Conservation (phyloP, 352 stramenopile genomes). For the Pythium guiyangense region DNA sequence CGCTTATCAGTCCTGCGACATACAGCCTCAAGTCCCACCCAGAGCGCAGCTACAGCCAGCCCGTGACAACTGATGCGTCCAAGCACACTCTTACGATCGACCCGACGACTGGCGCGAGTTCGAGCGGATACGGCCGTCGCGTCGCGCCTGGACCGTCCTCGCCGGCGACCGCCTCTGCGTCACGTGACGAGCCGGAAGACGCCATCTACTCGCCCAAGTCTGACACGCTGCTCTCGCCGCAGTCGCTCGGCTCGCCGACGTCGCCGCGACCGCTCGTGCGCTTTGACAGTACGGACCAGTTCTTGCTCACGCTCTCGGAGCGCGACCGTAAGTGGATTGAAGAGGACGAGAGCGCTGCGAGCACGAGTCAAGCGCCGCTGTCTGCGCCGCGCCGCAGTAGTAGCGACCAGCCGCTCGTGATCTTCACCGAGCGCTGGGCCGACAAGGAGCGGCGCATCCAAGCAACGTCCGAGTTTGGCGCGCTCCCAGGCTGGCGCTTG, state of each 20-base stretch:
- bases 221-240: slow-evolving; percentile 44
- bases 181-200: slow-evolving; percentile 10
- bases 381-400: slow-evolving; percentile 8
- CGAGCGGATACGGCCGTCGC: slow-evolving; percentile 4
- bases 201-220: slow-evolving; percentile 58
- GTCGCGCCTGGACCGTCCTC: slow-evolving; percentile 4
- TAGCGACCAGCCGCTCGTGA: slow-evolving; percentile 51
- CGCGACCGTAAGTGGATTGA: slow-evolving; percentile 63
- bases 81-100: slow-evolving; percentile 50
- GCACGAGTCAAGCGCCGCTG: slow-evolving; percentile 9
- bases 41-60: slow-evolving; percentile 38
- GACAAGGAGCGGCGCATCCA: slow-evolving; percentile 93
- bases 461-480: slow-evolving; percentile 79
- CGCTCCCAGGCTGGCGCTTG: slow-evolving; percentile 86
- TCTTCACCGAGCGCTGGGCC: slow-evolving; percentile 95
- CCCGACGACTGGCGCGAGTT: slow-evolving; percentile 16
- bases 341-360: slow-evolving; percentile 41
- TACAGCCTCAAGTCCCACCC: not conserved
- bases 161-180: not conserved
- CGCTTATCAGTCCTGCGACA: not conserved
- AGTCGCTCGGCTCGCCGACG: slow-evolving; percentile 48
- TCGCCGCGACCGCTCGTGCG: slow-evolving; percentile 51
- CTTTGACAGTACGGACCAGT: slow-evolving; percentile 78
- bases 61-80: slow-evolving; percentile 11
- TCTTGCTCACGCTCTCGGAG: slow-evolving; percentile 63